phyloP scores from a whole-genome alignment of 768 basidiomycete genomes.

The Auricularia sp. region DNA sequence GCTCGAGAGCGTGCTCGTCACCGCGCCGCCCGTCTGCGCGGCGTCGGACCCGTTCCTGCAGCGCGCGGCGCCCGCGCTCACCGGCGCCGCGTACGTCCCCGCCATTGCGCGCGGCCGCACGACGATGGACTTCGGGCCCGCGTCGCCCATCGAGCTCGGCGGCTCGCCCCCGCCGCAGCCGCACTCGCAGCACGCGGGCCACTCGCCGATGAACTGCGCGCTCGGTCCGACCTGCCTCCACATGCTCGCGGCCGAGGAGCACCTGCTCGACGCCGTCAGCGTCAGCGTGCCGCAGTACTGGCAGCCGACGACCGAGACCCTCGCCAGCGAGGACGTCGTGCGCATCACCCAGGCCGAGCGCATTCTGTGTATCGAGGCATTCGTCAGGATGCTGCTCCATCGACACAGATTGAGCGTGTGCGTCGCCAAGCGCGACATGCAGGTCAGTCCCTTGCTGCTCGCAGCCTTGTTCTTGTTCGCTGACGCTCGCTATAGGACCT shows the following conservation, averaged over 20 bases:
- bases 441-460: too few relatives aligned
- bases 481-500: neutral
- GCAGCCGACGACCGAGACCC: constrained; percentile 70
- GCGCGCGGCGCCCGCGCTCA: constrained; percentile 59
- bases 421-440: neutral
- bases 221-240: constrained; percentile 9
- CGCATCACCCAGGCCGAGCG: constrained; percentile 83
- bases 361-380: constrained; percentile 80
- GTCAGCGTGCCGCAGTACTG: constrained; percentile 63
- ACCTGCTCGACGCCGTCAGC: constrained; percentile 70
- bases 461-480: too few relatives aligned
- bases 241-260: constrained; percentile 52
- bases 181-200: neutral
- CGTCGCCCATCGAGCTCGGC: neutral
- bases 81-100: constrained; percentile 27
- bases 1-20: constrained; percentile 79
- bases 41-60: constrained; percentile 67
- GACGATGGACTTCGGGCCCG: neutral
- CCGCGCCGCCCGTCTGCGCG: constrained; percentile 54
- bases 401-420: constrained; percentile 30
- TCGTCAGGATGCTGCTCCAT: constrained; percentile 79
- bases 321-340: constrained; percentile 78
- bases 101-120: neutral
- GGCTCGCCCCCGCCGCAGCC: neutral
- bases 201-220: neutral